Evolutionary conservation across 495 filamentous ascomycete genomes (phyloP), one percentile per base, ranked within the genome.

Genomic region (Daldinia caldariorum): DNA sequence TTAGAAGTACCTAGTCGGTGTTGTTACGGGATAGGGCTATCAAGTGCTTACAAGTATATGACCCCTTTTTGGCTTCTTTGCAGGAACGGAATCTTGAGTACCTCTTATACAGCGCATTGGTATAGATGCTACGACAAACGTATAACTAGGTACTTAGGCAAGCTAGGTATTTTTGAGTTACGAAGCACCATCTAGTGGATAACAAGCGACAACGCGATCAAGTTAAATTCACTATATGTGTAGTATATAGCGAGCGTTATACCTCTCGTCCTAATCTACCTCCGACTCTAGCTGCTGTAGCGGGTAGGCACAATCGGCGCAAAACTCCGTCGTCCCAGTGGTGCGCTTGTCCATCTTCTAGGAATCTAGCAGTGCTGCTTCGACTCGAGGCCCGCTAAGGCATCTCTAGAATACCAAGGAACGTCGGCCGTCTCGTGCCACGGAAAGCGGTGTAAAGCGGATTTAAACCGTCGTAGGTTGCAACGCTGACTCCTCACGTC

Each of bases 361-460:
- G 10, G 10, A 47, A 22, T 4, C 7, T 6, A 47, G 34, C 5
- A 47, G 18, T 22, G 43, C 16, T 45, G 6, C 43, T 9, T 22
- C 2, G 18, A 47, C 18, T 10, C 9, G 22, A 20, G 7, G 3
- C 9, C 20, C 43, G 20, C 18, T 22, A 20, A 47, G 20, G 12
- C 43, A 47, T 47, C 43, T 20, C 43, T 22, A 9, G 43, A 47
- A 47, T 22, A 47, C 9, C 43, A 47, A 47, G 43, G 43, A 47
- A 22, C 43, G 43, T 18, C 43, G 43, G 43, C 43, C 43, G 43
- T 18, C 43, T 20, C 20, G 20, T 47, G 43, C 43, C 43, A 47
- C 43, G 43, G 43, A 47, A 47, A 47, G 43, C 43, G 43, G 43
- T 47, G 43, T 47, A 47, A 12, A 10, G 20, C 18, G 43, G 43